Conservation (phyloP, 805 yeast species). For the Myxozyma mucilagina region DNA sequence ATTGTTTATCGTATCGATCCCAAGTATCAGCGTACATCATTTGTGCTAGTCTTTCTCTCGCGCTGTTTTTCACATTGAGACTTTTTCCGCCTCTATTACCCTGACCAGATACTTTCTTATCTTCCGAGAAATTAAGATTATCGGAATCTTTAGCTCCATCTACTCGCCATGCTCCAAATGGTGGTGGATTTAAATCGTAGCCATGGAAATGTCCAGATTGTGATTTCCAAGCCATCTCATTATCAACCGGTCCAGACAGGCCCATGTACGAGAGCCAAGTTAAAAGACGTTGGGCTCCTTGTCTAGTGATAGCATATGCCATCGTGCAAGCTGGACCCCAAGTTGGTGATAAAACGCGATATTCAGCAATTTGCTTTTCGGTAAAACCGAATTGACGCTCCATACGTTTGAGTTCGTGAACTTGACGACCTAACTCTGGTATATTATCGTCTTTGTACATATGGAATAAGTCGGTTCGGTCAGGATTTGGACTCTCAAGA, state of each 20-base stretch:
- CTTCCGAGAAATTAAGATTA: not conserved
- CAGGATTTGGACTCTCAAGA: slow-evolving; percentile 15
- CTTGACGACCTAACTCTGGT: slow-evolving; percentile 6
- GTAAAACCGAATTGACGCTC: slow-evolving; percentile 10
- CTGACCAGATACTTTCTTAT: slow-evolving; percentile 1
- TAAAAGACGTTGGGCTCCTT: slow-evolving; percentile 24
- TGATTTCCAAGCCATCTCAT: slow-evolving; percentile 13
- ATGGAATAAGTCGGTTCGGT: slow-evolving; percentile 14
- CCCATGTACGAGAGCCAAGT: slow-evolving; percentile 14
- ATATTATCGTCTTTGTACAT: slow-evolving; percentile 15
- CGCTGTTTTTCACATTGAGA: slow-evolving; percentile 13
- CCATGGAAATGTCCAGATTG: slow-evolving; percentile 19
- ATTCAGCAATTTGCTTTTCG: slow-evolving; percentile 12
- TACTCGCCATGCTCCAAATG: slow-evolving; percentile 19
- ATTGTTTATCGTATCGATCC: not conserved
- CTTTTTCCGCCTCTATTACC: slow-evolving; percentile 11
- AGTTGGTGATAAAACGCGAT: slow-evolving; percentile 12
- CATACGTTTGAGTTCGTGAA: slow-evolving; percentile 7
- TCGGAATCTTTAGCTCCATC: slow-evolving; percentile 20
- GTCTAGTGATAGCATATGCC: slow-evolving; percentile 21
- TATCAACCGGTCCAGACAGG: slow-evolving; percentile 21
- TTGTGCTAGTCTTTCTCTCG: slow-evolving; percentile 1
- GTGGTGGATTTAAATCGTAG: slow-evolving; percentile 14
- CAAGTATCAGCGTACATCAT: slow-evolving; percentile 5
- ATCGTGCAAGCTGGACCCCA: slow-evolving; percentile 24